Conservation (phyloP, 306 rosid species). For the Trifolium pratense region DNA sequence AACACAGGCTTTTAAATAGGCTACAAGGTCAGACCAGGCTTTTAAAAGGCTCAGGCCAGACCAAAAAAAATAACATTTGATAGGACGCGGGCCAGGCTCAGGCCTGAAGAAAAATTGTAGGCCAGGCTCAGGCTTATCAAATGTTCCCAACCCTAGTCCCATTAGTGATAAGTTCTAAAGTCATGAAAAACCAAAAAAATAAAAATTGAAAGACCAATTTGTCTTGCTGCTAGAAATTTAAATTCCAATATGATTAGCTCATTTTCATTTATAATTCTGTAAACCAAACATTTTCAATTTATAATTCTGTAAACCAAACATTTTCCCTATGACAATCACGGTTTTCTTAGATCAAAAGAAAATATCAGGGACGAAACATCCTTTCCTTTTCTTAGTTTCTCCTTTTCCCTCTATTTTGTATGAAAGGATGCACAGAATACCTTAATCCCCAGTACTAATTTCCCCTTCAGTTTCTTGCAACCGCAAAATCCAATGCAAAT, state of each 20-base stretch:
- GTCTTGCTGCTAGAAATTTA: background rate
- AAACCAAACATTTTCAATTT: background rate
- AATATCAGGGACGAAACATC: background rate
- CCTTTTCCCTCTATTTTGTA: background rate
- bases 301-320: background rate
- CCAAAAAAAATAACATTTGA: too few relatives aligned
- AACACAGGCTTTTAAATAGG: too few relatives aligned
- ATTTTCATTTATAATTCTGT: background rate
- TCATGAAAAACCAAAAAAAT: too few relatives aligned
- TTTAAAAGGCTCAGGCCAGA: too few relatives aligned
- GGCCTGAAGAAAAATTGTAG: too few relatives aligned
- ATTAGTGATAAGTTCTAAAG: too few relatives aligned
- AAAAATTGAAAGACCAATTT: background rate
- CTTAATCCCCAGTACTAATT: background rate
- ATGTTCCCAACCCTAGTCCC: too few relatives aligned
- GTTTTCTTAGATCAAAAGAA: background rate
- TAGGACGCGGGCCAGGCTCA: too few relatives aligned
- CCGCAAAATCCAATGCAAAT: background rate
- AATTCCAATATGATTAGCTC: background rate
- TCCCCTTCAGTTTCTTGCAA: constrained; percentile 17
- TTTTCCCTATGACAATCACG: background rate
- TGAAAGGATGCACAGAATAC: background rate
- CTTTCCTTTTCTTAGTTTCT: too few relatives aligned
- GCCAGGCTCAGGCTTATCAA: too few relatives aligned
- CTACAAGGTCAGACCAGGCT: too few relatives aligned